These are phyloP conservation scores for Zasmidium angulare DNA, from an alignment of 2,329 filamentous ascomycete genomes.

Conservation along the genomic window DNA sequence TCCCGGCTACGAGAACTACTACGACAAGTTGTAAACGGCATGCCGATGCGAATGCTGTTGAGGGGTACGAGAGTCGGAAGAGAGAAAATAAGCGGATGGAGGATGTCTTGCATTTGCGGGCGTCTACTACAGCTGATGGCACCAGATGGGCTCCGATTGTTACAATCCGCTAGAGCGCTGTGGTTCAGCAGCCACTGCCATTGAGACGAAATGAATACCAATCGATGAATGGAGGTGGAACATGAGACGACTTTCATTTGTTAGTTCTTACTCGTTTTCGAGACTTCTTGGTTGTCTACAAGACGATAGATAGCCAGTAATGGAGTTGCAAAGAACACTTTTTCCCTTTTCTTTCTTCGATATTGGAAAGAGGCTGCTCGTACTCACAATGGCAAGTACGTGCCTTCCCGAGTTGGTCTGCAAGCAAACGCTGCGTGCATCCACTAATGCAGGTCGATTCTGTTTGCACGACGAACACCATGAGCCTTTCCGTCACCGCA, in stretches of 20 bases:
- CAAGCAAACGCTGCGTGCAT: background rate
- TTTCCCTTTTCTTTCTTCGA: background rate
- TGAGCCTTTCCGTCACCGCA: too few relatives aligned
- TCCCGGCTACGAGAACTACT: conserved; percentile 80
- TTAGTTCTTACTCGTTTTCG: conserved; percentile 17
- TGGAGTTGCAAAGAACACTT: conserved; percentile 8
- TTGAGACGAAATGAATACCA: conserved; percentile 9
- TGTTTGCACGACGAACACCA: background rate
- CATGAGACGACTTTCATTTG: conserved; percentile 26
- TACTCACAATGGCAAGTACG: background rate
- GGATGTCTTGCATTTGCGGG: conserved; percentile 22
- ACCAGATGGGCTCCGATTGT: conserved; percentile 12
- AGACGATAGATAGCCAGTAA: conserved; percentile 19
- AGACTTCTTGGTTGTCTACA: conserved; percentile 17
- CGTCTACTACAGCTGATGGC: conserved; percentile 19
- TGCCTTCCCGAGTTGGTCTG: background rate
- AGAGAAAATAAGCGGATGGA: conserved; percentile 15
- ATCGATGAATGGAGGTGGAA: conserved; percentile 11
- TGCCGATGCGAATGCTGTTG: conserved; percentile 15
- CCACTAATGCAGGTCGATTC: background rate
- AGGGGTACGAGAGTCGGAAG: conserved; percentile 8
- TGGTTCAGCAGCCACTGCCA: conserved; percentile 17
- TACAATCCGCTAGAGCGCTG: conserved; percentile 19
- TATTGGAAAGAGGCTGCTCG: too few relatives aligned
- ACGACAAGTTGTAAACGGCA: conserved; percentile 38